A percentile compares a stretch with the other conserved stretches of the same genome.
Evolutionary conservation across 192 early-diverging fungal species (phyloP).

Genomic region (Entomortierella chlamydospora): DNA sequence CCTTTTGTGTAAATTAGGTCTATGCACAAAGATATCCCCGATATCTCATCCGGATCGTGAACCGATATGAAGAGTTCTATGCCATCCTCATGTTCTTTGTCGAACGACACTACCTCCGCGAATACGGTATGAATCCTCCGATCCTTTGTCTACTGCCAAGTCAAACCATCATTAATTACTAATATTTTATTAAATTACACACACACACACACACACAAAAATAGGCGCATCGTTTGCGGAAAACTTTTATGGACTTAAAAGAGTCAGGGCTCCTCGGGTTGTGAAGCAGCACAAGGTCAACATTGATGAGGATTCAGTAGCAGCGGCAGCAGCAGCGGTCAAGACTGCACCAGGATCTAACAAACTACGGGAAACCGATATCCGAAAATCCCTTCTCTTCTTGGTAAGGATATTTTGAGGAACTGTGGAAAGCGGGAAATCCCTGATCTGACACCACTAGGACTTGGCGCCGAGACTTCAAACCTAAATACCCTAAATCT

Average conservation of each 20-base stretch:
- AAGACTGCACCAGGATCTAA: slow-evolving; percentile 46
- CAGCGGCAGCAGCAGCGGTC: slow-evolving; percentile 12
- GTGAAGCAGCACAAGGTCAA: slow-evolving; percentile 35
- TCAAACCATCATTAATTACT: not conserved
- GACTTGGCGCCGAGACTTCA: too few species aligned
- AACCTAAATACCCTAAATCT: not conserved
- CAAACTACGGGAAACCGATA: slow-evolving; percentile 62
- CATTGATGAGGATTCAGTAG: slow-evolving; percentile 43
- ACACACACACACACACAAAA: too few species aligned
- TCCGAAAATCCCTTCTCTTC: slow-evolving; percentile 72
- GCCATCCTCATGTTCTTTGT: slow-evolving; percentile 82
- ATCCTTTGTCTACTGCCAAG: too few species aligned
- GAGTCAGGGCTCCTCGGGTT: slow-evolving; percentile 66
- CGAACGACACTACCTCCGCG: slow-evolving; percentile 86
- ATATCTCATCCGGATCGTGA: slow-evolving; percentile 78
- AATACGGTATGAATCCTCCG: slow-evolving; percentile 69
- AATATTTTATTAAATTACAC: too few species aligned
- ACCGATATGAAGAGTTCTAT: slow-evolving; percentile 87
- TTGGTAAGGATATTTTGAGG: slow-evolving; percentile 58
- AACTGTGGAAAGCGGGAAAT: too few species aligned
- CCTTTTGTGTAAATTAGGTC: slow-evolving; percentile 56
- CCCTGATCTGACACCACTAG: too few species aligned
- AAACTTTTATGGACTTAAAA: slow-evolving; percentile 91
- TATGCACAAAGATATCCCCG: slow-evolving; percentile 93
- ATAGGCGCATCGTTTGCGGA: slow-evolving; percentile 87